Evolutionary conservation across 2,329 filamentous ascomycete genomes (phyloP).

Genomic region (Fusarium pseudocircinatum): DNA sequence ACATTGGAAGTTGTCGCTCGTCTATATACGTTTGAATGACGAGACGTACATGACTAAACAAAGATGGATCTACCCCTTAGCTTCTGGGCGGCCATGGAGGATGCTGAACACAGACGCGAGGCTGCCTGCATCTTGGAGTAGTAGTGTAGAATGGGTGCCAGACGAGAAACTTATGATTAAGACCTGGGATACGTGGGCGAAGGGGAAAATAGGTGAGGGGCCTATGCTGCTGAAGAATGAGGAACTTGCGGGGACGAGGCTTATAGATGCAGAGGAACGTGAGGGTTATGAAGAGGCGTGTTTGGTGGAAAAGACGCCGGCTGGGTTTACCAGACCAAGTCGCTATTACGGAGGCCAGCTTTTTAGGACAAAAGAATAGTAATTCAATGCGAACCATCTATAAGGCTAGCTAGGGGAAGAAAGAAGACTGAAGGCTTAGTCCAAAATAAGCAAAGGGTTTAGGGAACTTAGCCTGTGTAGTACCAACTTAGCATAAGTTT

Average conservation of each 20-base stretch:
- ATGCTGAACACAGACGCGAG: not conserved
- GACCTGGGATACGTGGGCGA: not conserved
- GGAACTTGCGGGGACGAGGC: not conserved
- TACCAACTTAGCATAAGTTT: too few relatives aligned
- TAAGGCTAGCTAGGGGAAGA: too few relatives aligned
- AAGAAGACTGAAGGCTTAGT: too few relatives aligned
- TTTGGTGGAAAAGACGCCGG: not conserved
- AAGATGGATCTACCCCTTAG: not conserved
- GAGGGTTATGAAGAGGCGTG: not conserved
- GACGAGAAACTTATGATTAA: not conserved
- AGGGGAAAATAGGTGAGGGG: rapidly evolving
- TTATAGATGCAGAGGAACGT: not conserved
- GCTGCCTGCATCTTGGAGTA: not conserved
- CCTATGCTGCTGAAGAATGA: not conserved
- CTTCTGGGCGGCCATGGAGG: not conserved
- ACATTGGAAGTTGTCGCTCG: not conserved
- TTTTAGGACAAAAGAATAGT: not conserved
- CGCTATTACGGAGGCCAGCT: not conserved
- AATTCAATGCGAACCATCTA: too few relatives aligned
- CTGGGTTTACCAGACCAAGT: not conserved
- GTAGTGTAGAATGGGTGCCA: not conserved
- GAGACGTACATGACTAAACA: not conserved
- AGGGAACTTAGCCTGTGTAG: too few relatives aligned
- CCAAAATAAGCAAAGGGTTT: too few relatives aligned
- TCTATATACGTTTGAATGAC: not conserved